Evolutionary conservation across 768 basidiomycete species (phyloP).

Genomic region (Lactarius quietus): DNA sequence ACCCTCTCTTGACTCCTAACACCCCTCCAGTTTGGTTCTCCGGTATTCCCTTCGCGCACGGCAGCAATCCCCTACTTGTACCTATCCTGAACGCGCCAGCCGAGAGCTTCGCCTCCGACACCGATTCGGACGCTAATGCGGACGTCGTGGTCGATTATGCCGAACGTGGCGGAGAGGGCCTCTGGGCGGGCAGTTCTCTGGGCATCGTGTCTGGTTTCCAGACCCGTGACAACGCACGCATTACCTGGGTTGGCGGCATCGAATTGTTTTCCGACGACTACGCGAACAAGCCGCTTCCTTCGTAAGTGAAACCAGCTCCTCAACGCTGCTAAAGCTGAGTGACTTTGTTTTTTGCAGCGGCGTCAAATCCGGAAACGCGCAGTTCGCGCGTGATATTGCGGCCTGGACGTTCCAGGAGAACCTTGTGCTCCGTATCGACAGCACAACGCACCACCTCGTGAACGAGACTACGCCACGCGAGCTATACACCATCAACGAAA

Average conservation of each 20-base stretch:
- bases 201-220: conserved; percentile 89
- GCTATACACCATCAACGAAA: conserved; percentile 82
- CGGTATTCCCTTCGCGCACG: conserved; percentile 61
- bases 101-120: conserved; percentile 73
- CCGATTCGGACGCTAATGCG: conserved; percentile 51
- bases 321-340: conserved; percentile 4
- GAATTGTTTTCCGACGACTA: conserved; percentile 78
- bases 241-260: conserved; percentile 77
- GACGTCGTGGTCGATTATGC: conserved; percentile 66
- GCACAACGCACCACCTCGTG: conserved; percentile 65
- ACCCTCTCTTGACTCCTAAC: conserved; percentile 45
- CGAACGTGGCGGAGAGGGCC: conserved; percentile 71
- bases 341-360: conserved; percentile 38
- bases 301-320: conserved; percentile 40
- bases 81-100: conserved; percentile 77
- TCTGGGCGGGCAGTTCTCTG: conserved; percentile 78
- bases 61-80: conserved; percentile 72
- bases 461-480: conserved; percentile 60
- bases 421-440: conserved; percentile 74
- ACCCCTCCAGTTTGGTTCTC: conserved; percentile 71
- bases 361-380: conserved; percentile 66
- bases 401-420: conserved; percentile 92
- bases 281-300: conserved; percentile 56
- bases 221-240: conserved; percentile 68
- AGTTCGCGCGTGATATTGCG: conserved; percentile 69